Evolutionary conservation across 192 early-diverging fungal species (phyloP), one percentile per base, ranked within the genome.

Genomic region (Umbelopsis ramanniana): DNA sequence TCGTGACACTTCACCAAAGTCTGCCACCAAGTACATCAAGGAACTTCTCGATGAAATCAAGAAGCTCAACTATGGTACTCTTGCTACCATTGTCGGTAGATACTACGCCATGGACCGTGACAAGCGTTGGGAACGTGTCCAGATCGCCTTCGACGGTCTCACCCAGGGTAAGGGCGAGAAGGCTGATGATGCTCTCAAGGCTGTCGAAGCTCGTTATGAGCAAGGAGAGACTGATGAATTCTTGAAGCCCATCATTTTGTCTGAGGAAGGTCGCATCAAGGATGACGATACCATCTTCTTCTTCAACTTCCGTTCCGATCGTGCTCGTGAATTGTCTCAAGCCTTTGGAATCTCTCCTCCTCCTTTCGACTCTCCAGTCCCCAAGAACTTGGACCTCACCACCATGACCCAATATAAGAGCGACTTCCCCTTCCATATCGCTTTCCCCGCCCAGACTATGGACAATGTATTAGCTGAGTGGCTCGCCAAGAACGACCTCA

Each of bases 41-140:
- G 84, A 93, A 74, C 84, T 98, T 74, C 73, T 88, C 15, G 89
- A 90, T 46, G 81, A 82, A 69, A 83, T 87, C 22, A 70, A 87
- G 45, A 85, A 88, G 72, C 73, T 93, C 72, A 72, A 81, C 33
- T 98, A 96, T 83, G 96, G 97, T 69, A 85, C 85, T 73, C 53
- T 99, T n/a, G 96, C 97, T 15, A 96, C 95, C 37, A 90, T 99
- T 66, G 85, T 90, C 12, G 98, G 98, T 29, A 91, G 98, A 55
- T 99, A 99, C 90, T 99, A 98, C 79, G 97, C 97, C 68, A 99
- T 99, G 98, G 98, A 99, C 82, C 94, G 98, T 80, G 98, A 99
- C 84, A 99, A 99, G 91, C 92, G 98, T 71, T 99, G 98, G 98
- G 98, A 99, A 88, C 90, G 98, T 66, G 79, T 98, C 57, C 89